A percentile compares a stretch with the other conserved stretches of the same genome.
phyloP scores from a whole-genome alignment of 2,329 filamentous ascomycete species.

The Ilyonectria sp. region DNA sequence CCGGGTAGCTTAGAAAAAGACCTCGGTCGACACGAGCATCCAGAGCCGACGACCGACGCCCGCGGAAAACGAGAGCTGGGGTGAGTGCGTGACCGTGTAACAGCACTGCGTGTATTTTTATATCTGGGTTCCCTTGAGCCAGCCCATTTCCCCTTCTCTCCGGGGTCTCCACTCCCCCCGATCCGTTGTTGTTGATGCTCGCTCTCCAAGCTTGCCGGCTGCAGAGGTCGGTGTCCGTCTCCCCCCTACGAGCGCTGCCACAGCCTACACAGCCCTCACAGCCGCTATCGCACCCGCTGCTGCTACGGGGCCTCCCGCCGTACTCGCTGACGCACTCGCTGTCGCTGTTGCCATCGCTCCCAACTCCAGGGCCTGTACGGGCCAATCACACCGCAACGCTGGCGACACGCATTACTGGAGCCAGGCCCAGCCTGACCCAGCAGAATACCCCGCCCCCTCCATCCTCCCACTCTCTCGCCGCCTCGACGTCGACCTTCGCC shows the following conservation, averaged over 20 bases:
- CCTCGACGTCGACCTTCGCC: conserved; percentile 43
- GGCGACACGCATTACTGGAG: conserved; percentile 44
- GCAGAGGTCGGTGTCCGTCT: conserved; percentile 39
- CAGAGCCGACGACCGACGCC: conserved; percentile 46
- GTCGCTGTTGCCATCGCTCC: conserved; percentile 32
- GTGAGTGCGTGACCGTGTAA: conserved; percentile 21
- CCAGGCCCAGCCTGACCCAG: conserved; percentile 42
- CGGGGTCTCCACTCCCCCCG: conserved; percentile 44
- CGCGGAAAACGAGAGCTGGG: conserved; percentile 36
- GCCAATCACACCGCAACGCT: conserved; percentile 46
- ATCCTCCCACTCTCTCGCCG: conserved; percentile 44
- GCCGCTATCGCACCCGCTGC: conserved; percentile 26
- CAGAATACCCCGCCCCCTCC: conserved; percentile 58
- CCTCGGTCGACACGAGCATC: conserved; percentile 40
- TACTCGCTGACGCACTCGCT: conserved; percentile 23
- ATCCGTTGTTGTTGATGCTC: conserved; percentile 40
- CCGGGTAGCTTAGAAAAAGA: conserved; percentile 34
- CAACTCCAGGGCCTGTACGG: conserved; percentile 35
- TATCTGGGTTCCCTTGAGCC: conserved; percentile 13
- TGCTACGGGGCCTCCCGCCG: conserved; percentile 11
- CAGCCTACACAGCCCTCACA: conserved; percentile 14
- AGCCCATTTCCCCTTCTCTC: conserved; percentile 40
- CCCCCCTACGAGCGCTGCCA: conserved; percentile 27
- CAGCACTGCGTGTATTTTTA: conserved; percentile 31
- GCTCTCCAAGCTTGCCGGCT: conserved; percentile 37